phyloP scores from a whole-genome alignment of 495 filamentous ascomycete species.

The Hypoxylon fuscum region DNA sequence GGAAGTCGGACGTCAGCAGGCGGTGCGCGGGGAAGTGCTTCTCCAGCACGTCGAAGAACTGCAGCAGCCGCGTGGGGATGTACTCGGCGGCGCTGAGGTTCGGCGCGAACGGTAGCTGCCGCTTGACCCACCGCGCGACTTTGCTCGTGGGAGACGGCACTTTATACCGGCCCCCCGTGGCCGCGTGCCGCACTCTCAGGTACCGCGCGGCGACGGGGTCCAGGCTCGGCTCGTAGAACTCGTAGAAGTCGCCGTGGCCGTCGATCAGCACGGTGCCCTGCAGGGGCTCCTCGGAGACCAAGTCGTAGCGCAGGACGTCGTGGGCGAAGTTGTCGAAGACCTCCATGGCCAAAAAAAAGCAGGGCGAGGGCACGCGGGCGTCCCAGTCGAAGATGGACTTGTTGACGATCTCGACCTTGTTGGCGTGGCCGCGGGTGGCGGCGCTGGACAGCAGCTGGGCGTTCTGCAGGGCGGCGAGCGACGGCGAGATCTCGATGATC shows the following conservation, averaged over 20 bases:
- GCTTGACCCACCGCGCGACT: slow-evolving; percentile 61
- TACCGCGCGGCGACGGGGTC: slow-evolving; percentile 87
- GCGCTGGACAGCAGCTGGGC: slow-evolving; percentile 71
- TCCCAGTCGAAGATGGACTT: slow-evolving; percentile 95
- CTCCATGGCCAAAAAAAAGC: slow-evolving; percentile 98
- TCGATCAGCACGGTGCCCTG: slow-evolving; percentile 92
- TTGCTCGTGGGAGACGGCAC: slow-evolving; percentile 65
- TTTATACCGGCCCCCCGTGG: slow-evolving; percentile 58
- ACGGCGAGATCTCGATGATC: slow-evolving; percentile 91
- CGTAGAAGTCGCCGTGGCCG: slow-evolving; percentile 85
- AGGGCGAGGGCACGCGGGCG: slow-evolving; percentile 82
- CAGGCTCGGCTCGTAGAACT: slow-evolving; percentile 82
- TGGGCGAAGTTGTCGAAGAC: slow-evolving; percentile 99
- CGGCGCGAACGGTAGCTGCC: slow-evolving; percentile 70
- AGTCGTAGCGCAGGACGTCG: slow-evolving; percentile 89
- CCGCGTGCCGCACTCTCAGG: slow-evolving; percentile 75
- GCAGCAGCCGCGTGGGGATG: slow-evolving; percentile 92
- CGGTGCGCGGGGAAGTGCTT: slow-evolving; percentile 88
- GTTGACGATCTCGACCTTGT: slow-evolving; percentile 93
- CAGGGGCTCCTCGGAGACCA: slow-evolving; percentile 73
- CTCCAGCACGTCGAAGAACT: slow-evolving; percentile 91
- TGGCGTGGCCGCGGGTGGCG: slow-evolving; percentile 74
- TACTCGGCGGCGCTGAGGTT: slow-evolving; percentile 87
- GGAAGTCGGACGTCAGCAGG: slow-evolving; percentile 91
- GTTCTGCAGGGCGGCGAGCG: slow-evolving; percentile 79